Evolutionary conservation across 805 yeast genomes (phyloP).

Genomic region (Monosporozyma aquatica): DNA sequence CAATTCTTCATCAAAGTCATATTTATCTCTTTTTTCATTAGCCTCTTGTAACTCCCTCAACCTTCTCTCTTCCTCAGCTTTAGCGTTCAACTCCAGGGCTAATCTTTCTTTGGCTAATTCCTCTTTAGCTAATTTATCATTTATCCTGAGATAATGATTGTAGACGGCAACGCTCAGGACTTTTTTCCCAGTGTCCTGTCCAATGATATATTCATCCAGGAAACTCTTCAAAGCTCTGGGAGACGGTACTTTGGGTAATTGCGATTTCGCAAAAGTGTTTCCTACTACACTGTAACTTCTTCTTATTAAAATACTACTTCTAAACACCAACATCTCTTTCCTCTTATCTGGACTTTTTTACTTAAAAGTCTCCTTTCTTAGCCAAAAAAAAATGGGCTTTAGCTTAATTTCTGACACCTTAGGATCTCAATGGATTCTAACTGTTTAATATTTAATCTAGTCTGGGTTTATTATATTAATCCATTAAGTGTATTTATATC

Average conservation of each 20-base stretch:
- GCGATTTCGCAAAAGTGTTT: slow-evolving; percentile 11
- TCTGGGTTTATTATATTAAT: too few relatives aligned
- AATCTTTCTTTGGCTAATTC: slow-evolving; percentile 24
- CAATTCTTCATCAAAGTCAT: slow-evolving; percentile 7
- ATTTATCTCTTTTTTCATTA: slow-evolving; percentile 3
- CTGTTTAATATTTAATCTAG: too few relatives aligned
- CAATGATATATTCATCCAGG: slow-evolving; percentile 45
- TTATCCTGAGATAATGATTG: slow-evolving; percentile 45
- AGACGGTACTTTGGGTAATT: slow-evolving; percentile 32
- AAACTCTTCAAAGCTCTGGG: slow-evolving; percentile 39
- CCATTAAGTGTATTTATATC: too few relatives aligned
- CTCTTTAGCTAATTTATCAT: slow-evolving; percentile 32
- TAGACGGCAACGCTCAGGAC: slow-evolving; percentile 54
- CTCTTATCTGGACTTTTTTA: too few relatives aligned
- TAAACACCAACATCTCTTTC: not conserved
- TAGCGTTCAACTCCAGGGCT: slow-evolving; percentile 20
- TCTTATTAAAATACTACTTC: not conserved
- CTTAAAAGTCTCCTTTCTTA: too few relatives aligned
- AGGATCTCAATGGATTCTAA: too few relatives aligned
- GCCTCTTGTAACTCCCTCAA: not conserved
- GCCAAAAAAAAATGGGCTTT: too few relatives aligned
- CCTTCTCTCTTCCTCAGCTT: not conserved
- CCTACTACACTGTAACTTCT: slow-evolving; percentile 4
- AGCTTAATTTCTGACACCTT: too few relatives aligned
- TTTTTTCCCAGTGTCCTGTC: slow-evolving; percentile 47